Evolutionary conservation across 305 asterid genomes (phyloP).

Genomic region (Salvia sclarea): DNA sequence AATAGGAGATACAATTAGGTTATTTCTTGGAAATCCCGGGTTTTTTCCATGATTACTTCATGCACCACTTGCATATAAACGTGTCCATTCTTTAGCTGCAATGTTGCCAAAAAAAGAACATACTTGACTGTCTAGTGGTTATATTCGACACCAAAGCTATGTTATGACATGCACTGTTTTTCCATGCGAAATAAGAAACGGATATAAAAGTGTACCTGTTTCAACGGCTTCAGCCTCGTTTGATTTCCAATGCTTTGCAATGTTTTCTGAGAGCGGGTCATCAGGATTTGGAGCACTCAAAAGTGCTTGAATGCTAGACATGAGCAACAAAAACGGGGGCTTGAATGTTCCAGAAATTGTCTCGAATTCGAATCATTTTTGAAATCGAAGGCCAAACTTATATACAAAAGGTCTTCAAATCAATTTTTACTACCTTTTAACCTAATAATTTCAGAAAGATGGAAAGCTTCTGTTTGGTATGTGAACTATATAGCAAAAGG

Average conservation of each 20-base stretch:
- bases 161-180: background rate
- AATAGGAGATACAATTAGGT: conserved; percentile 39
- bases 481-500: background rate
- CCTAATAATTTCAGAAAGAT: background rate
- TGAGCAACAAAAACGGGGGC: background rate
- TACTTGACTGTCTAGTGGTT: background rate
- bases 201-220: conserved; percentile 54
- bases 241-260: conserved; percentile 95
- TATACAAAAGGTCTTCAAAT: no score
- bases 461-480: background rate
- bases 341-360: background rate
- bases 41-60: conserved; percentile 32
- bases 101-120: background rate
- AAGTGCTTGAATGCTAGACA: conserved; percentile 94
- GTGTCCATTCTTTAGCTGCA: conserved; percentile 79
- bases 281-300: conserved; percentile 97
- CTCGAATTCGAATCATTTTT: background rate
- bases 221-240: conserved; percentile 92
- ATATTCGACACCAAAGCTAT: background rate
- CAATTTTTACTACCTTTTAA: conserved; percentile 14
- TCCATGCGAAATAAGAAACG: background rate
- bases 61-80: conserved; percentile 61
- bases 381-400: background rate
- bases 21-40: conserved; percentile 21
- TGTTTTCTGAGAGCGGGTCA: conserved; percentile 93